Evolutionary conservation across 2,329 filamentous ascomycete species (phyloP).

Genomic region (Ascochyta rabiei): DNA sequence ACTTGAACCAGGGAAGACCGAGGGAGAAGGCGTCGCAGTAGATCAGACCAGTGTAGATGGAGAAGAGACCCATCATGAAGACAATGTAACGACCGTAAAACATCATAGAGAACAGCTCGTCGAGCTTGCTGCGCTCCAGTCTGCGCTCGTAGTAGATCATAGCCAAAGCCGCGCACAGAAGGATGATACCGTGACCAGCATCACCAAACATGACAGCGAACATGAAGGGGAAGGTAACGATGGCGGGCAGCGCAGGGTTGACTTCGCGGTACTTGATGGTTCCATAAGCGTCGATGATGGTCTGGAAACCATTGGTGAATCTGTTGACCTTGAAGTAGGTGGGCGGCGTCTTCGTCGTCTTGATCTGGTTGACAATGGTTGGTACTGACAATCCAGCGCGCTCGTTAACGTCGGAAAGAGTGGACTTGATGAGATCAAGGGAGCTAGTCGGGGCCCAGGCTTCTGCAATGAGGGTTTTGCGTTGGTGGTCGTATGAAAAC

Average conservation of each 20-base stretch:
- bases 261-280: slow-evolving; percentile 97
- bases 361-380: slow-evolving; percentile 97
- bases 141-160: slow-evolving; percentile 98
- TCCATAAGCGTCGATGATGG: slow-evolving; percentile 97
- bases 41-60: slow-evolving; percentile 93
- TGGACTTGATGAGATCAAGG: slow-evolving; percentile 85
- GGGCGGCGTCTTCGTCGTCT: slow-evolving; percentile 94
- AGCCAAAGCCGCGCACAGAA: slow-evolving; percentile 79
- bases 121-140: slow-evolving; percentile 82
- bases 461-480: slow-evolving; percentile 96
- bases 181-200: slow-evolving; percentile 89
- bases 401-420: slow-evolving; percentile 95
- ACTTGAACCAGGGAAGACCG: slow-evolving; percentile 85
- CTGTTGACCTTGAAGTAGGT: slow-evolving; percentile 99
- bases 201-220: slow-evolving; percentile 99
- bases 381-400: slow-evolving; percentile 94
- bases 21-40: slow-evolving; percentile 99
- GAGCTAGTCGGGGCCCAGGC: slow-evolving; percentile 97
- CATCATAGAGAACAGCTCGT: slow-evolving; percentile 97
- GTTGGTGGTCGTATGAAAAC: slow-evolving; percentile 94
- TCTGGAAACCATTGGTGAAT: slow-evolving; percentile 97
- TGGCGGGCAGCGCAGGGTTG: slow-evolving; percentile 92
- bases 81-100: slow-evolving; percentile 99
- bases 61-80: slow-evolving; percentile 96
- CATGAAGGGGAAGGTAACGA: slow-evolving; percentile 98